Conservation (phyloP, 2,329 filamentous ascomycete species). For the Emmonsia crescens region DNA sequence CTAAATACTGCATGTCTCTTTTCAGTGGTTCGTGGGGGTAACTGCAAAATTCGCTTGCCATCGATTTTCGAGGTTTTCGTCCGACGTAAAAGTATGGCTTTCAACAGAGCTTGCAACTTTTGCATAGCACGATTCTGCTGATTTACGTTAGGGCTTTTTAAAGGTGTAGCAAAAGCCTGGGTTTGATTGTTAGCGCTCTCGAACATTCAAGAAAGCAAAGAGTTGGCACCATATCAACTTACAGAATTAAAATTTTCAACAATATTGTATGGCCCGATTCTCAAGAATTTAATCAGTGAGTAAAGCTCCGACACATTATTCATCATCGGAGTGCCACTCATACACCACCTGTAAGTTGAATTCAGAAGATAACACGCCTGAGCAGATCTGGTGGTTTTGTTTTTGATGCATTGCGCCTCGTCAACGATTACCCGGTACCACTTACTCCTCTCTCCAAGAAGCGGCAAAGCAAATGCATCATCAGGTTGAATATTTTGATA, state of each 20-base stretch:
- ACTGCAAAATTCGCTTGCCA: slow-evolving; percentile 60
- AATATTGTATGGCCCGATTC: slow-evolving; percentile 62
- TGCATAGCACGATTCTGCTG: slow-evolving; percentile 47
- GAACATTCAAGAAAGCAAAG: not conserved
- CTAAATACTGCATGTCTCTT: slow-evolving; percentile 55
- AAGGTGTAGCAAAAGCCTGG: slow-evolving; percentile 42
- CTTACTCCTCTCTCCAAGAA: slow-evolving; percentile 49
- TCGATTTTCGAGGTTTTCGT: slow-evolving; percentile 71
- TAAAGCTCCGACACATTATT: slow-evolving; percentile 70
- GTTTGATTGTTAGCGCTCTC: not conserved
- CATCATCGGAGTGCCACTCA: slow-evolving; percentile 83
- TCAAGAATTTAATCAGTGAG: slow-evolving; percentile 65
- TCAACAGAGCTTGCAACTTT: slow-evolving; percentile 63
- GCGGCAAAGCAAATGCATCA: slow-evolving; percentile 36
- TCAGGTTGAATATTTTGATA: slow-evolving; percentile 22
- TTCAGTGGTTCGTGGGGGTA: slow-evolving; percentile 56
- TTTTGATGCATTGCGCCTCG: slow-evolving; percentile 75
- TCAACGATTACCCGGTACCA: slow-evolving; percentile 67
- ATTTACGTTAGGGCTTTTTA: slow-evolving; percentile 34
- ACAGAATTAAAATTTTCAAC: slow-evolving; percentile 51
- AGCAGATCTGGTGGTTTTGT: slow-evolving; percentile 52
- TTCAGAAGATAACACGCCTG: slow-evolving; percentile 49
- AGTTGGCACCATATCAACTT: slow-evolving; percentile 19
- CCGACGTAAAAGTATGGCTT: slow-evolving; percentile 69
- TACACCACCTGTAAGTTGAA: slow-evolving; percentile 56